phyloP scores from a whole-genome alignment of 192 early-diverging fungal species.

The Dissophora globulifera region DNA sequence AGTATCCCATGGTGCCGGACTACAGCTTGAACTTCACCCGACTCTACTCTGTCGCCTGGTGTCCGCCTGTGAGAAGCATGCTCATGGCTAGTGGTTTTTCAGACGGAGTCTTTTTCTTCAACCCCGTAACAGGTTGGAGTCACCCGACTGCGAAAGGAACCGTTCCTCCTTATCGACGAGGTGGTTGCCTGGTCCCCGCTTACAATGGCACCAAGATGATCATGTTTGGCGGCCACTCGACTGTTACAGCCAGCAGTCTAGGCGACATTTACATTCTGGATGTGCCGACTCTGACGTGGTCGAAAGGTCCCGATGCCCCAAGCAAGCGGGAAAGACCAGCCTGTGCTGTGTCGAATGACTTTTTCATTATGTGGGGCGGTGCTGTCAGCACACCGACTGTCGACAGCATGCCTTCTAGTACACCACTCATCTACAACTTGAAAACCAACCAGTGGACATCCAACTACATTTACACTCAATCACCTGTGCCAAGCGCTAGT shows the following conservation, averaged over 20 bases:
- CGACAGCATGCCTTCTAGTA: background rate
- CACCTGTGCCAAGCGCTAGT: no score
- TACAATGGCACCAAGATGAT: slow-evolving; percentile 7
- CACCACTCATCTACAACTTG: background rate
- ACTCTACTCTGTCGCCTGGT: slow-evolving; percentile 5
- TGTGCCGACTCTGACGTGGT: background rate
- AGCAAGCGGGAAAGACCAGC: background rate
- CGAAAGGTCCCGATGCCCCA: background rate
- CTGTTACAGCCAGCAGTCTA: background rate
- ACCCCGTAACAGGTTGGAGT: background rate
- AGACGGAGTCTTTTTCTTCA: background rate
- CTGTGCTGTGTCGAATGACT: slow-evolving; percentile 3
- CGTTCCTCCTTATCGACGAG: background rate
- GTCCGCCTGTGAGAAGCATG: background rate
- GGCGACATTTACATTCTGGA: slow-evolving; percentile 2
- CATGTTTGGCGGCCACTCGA: slow-evolving; percentile 4
- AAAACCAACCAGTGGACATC: background rate
- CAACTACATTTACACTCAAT: background rate
- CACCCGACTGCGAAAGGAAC: background rate
- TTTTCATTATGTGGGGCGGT: slow-evolving; percentile 5
- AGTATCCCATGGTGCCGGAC: background rate
- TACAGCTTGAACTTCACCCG: background rate
- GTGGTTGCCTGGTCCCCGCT: background rate
- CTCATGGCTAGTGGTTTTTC: background rate
- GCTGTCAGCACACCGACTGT: background rate